Evolutionary conservation across 1,284 basidiomycete genomes (phyloP).

Genomic region (Caloboletus firmus): DNA sequence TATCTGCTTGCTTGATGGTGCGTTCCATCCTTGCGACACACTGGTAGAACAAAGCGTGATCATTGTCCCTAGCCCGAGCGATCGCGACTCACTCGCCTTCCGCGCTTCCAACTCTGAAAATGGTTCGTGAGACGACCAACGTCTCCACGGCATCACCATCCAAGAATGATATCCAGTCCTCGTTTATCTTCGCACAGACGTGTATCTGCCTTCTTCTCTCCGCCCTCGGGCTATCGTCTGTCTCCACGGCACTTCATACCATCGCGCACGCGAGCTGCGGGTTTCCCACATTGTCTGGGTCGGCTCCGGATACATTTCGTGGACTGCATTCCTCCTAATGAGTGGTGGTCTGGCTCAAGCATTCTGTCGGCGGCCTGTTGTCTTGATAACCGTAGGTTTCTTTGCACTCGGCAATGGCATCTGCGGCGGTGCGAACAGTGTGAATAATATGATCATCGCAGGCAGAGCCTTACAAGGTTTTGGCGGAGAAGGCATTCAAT

Average conservation of each 20-base stretch:
- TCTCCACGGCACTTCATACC: constrained; percentile 31
- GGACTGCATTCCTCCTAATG: neutral
- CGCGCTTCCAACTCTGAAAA: too few relatives aligned
- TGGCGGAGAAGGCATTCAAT: too few relatives aligned
- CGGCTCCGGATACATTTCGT: neutral
- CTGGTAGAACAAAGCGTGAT: too few relatives aligned
- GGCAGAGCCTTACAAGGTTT: too few relatives aligned
- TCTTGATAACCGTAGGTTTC: neutral
- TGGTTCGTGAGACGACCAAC: too few relatives aligned
- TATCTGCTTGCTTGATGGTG: too few relatives aligned
- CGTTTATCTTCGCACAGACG: neutral
- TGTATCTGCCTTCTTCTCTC: neutral
- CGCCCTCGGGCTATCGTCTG: constrained; percentile 1
- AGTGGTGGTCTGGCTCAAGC: neutral
- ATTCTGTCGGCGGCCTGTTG: neutral
- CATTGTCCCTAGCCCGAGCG: too few relatives aligned
- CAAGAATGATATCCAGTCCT: neutral
- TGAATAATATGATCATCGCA: too few relatives aligned
- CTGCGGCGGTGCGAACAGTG: too few relatives aligned
- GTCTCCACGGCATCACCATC: neutral
- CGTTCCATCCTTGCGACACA: too few relatives aligned
- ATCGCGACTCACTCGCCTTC: too few relatives aligned
- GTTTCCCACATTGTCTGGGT: neutral
- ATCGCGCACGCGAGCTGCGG: constrained; percentile 29
- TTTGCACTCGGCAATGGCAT: too few relatives aligned